Evolutionary conservation across 768 basidiomycete genomes (phyloP).

Genomic region (Xerocomus brunneocitrinus): DNA sequence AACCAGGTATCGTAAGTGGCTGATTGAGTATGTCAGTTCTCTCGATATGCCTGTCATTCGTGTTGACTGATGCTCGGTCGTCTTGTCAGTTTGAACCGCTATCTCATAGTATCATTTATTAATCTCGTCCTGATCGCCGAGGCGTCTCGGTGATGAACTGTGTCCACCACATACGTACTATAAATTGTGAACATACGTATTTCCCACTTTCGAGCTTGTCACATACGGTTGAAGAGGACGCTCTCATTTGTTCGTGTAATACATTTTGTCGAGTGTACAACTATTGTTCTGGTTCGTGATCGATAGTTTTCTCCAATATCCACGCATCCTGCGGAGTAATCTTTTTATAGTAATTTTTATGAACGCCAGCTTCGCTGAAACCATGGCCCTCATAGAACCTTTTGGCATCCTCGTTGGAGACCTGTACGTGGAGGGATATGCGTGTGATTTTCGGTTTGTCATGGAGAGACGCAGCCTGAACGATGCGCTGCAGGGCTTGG

Average conservation of each 20-base stretch:
- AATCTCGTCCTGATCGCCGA: constrained; percentile 21
- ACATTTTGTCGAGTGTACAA: constrained; percentile 20
- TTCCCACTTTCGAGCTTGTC: constrained; percentile 9
- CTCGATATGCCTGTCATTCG: constrained; percentile 7
- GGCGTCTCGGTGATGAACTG: constrained; percentile 12
- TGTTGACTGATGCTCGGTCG: constrained; percentile 18
- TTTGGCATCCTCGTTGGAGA: constrained; percentile 74
- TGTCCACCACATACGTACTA: constrained; percentile 24
- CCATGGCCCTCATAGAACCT: constrained; percentile 81
- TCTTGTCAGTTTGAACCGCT: constrained; percentile 16
- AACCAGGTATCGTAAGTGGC: constrained; percentile 15
- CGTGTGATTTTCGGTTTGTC: constrained; percentile 58
- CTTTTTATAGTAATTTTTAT: constrained; percentile 85
- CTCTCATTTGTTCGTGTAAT: constrained; percentile 18
- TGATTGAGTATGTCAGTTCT: constrained; percentile 13
- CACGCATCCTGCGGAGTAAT: constrained; percentile 81
- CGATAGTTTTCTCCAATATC: constrained; percentile 67
- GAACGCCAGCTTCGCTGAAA: constrained; percentile 62
- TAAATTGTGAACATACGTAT: constrained; percentile 28
- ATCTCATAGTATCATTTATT: constrained; percentile 24
- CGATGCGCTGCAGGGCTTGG: constrained; percentile 60
- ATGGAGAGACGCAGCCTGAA: constrained; percentile 57
- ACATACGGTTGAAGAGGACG: constrained; percentile 11
- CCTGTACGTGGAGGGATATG: constrained; percentile 83
- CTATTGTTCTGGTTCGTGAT: constrained; percentile 26